These are phyloP conservation scores for Penicillium oxalicum DNA, from an alignment of 2,329 filamentous ascomycete species.

Conservation along the genomic window DNA sequence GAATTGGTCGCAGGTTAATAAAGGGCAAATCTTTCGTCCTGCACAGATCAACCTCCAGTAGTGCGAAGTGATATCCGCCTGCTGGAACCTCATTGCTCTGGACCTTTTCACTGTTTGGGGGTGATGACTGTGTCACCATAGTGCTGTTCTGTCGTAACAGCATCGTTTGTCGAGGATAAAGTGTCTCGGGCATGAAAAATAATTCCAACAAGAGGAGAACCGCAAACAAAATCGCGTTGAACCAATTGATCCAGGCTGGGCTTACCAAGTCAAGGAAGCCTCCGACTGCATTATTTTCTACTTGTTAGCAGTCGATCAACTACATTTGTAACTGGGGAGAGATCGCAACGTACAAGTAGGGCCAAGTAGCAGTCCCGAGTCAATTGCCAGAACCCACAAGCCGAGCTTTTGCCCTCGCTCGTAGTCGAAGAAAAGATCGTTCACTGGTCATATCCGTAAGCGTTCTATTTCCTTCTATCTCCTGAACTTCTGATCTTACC, in stretches of 20 bases:
- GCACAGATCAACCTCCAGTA: constrained; percentile 13
- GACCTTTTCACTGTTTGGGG: constrained; percentile 24
- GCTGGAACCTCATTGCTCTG: not conserved
- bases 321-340: not conserved
- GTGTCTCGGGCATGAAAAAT: constrained; percentile 50
- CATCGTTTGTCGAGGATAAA: constrained; percentile 51
- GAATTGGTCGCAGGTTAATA: constrained; percentile 43
- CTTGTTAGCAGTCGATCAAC: not conserved
- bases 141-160: constrained; percentile 26
- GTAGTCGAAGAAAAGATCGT: constrained; percentile 53
- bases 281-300: constrained; percentile 34
- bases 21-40: constrained; percentile 43
- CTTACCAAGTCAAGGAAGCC: constrained; percentile 47
- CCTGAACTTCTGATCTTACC: constrained; percentile 15
- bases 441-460: constrained; percentile 28
- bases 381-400: constrained; percentile 53
- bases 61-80: not conserved
- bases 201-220: constrained; percentile 45
- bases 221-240: constrained; percentile 50
- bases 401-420: constrained; percentile 52
- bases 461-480: not conserved
- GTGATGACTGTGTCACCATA: not conserved
- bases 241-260: constrained; percentile 50
- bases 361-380: constrained; percentile 47
- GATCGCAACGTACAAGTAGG: constrained; percentile 36